Evolutionary conservation across 164 flowering plant species (phyloP).

Genomic region (Berberis thunbergii): DNA sequence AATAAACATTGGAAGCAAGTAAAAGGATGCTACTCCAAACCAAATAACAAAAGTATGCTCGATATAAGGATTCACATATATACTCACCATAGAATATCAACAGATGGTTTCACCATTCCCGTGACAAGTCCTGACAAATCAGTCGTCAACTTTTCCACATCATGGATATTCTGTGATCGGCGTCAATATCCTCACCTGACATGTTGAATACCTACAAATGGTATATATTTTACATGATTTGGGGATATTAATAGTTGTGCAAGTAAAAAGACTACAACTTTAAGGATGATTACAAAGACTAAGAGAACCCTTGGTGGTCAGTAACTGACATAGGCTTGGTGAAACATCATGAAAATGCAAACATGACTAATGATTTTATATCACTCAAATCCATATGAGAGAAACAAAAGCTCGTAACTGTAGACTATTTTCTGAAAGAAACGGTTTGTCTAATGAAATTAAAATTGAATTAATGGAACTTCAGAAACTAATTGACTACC

Average conservation of each 20-base stretch:
- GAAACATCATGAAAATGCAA: neutral
- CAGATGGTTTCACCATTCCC: conserved; percentile 97
- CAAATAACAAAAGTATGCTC: neutral
- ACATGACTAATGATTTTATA: neutral
- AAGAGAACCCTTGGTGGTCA: too few species aligned
- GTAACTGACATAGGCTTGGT: too few species aligned
- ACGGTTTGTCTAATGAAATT: neutral
- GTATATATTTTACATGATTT: neutral
- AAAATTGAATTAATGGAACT: neutral
- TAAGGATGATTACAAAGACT: neutral
- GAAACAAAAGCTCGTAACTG: too few species aligned
- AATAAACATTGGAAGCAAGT: neutral
- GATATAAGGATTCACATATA: neutral
- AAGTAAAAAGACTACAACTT: neutral
- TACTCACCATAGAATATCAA: conserved; percentile 90
- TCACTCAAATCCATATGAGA: neutral
- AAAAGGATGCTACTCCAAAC: neutral
- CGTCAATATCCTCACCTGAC: conserved; percentile 71
- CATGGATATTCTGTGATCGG: conserved; percentile 96
- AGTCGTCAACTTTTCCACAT: conserved; percentile 78
- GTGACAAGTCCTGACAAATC: conserved; percentile 90
- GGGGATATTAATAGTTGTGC: neutral
- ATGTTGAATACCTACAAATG: conserved; percentile 71
- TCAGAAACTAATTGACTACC: conserved; percentile 30
- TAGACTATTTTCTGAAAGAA: conserved; percentile 56